phyloP scores from a whole-genome alignment of 169 alveolate genomes.

The Eimeria zaria region DNA sequence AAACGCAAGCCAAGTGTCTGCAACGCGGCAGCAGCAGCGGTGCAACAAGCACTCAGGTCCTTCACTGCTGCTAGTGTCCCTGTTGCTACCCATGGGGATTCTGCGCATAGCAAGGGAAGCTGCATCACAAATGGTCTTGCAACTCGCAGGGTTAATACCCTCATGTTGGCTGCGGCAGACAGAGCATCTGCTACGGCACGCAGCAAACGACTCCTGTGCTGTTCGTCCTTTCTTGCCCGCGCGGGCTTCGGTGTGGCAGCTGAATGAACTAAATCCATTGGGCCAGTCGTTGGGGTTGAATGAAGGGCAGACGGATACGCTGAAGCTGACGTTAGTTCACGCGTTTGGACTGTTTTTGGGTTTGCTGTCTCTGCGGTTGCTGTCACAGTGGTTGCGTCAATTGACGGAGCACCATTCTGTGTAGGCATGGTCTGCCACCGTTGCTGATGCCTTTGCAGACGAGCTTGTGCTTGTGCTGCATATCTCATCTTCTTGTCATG shows the following conservation, averaged over 20 bases:
- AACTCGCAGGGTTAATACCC: constrained; percentile 16
- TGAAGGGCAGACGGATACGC: background rate
- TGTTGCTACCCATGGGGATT: background rate
- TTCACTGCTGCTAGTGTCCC: background rate
- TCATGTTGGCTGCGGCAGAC: constrained; percentile 37
- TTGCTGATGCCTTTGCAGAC: background rate
- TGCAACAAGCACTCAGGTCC: constrained; percentile 39
- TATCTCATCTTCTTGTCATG: constrained; percentile 5
- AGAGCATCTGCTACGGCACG: background rate
- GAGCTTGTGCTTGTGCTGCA: constrained; percentile 15
- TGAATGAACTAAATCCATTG: background rate
- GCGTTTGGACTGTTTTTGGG: background rate
- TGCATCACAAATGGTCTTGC: constrained; percentile 47
- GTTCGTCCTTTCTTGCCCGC: constrained; percentile 14
- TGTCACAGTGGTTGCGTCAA: background rate
- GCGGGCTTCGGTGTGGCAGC: background rate
- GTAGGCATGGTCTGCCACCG: background rate
- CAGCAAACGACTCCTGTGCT: constrained; percentile 22
- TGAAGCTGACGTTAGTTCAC: background rate
- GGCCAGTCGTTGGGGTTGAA: background rate
- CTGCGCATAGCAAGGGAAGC: constrained; percentile 60
- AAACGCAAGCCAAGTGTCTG: constrained; percentile 62
- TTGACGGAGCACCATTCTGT: background rate
- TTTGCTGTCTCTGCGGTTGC: background rate
- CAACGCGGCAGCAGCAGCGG: constrained; percentile 47